phyloP scores from a whole-genome alignment of 306 rosid species.

The Ormosia semicastrata region DNA sequence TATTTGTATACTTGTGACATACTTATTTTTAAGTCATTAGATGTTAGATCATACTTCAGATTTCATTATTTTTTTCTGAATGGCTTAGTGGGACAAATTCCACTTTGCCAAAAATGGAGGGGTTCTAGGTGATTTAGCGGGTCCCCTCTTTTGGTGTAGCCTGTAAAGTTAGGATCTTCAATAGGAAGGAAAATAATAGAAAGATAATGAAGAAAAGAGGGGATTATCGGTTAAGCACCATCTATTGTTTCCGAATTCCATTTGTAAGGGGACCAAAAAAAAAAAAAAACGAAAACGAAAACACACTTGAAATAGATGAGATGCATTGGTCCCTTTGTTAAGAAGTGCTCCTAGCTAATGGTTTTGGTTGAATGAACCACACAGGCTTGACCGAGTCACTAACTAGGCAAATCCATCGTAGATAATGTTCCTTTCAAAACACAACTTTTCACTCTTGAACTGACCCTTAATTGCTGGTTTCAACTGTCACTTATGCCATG shows the following conservation, averaged over 20 bases:
- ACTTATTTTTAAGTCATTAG: neutral
- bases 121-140: too few species aligned
- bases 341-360: neutral
- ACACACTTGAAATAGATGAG: neutral
- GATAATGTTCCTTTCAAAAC: neutral
- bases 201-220: too few species aligned
- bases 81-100: too few species aligned
- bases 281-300: neutral
- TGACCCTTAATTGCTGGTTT: neutral
- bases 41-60: neutral
- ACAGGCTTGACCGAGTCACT: neutral
- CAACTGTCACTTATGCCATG: conserved; percentile 6
- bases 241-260: neutral
- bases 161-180: too few species aligned
- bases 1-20: neutral
- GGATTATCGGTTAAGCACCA: neutral
- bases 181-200: too few species aligned
- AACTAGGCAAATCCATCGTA: neutral
- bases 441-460: neutral
- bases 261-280: too few species aligned
- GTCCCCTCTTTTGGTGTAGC: too few species aligned
- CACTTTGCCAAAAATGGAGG: too few species aligned
- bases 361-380: neutral
- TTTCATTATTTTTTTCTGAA: neutral
- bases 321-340: neutral